Evolutionary conservation across 768 basidiomycete species (phyloP).

Genomic region (Mycena belliarum): DNA sequence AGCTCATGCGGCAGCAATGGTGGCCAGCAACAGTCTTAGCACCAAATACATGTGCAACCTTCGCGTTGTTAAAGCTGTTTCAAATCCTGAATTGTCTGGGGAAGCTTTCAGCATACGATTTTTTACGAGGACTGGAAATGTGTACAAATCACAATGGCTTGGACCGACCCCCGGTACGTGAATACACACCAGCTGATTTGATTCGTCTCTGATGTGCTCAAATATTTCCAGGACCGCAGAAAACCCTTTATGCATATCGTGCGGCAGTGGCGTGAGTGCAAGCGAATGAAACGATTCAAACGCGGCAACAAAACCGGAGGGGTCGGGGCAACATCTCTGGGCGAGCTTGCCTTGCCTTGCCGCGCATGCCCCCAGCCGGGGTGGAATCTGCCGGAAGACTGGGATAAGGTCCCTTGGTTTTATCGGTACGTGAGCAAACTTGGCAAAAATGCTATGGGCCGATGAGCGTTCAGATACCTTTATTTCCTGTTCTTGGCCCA

Average conservation of each 20-base stretch:
- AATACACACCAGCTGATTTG: background rate
- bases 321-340: background rate
- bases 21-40: constrained; percentile 9
- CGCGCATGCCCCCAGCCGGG: background rate
- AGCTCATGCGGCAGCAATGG: constrained; percentile 17
- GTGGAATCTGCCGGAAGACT: background rate
- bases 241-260: constrained; percentile 14
- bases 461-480: background rate
- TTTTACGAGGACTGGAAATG: background rate
- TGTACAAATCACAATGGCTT: background rate
- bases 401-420: background rate
- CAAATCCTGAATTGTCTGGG: constrained; percentile 16
- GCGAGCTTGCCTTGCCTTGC: background rate
- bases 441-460: no score
- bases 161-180: constrained; percentile 6
- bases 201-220: no score
- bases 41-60: constrained; percentile 16
- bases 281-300: background rate
- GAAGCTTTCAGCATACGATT: constrained; percentile 19
- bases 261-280: constrained; percentile 11
- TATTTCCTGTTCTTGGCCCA: background rate
- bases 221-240: constrained; percentile 1
- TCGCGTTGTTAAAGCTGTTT: constrained; percentile 7
- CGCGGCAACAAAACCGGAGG: background rate
- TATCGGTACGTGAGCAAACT: background rate